Percentiles rank a stretch among this genome's conserved stretches.
These are phyloP conservation scores for Lophium mytilinum DNA, from an alignment of 495 filamentous ascomycete genomes.

Conservation along the genomic window DNA sequence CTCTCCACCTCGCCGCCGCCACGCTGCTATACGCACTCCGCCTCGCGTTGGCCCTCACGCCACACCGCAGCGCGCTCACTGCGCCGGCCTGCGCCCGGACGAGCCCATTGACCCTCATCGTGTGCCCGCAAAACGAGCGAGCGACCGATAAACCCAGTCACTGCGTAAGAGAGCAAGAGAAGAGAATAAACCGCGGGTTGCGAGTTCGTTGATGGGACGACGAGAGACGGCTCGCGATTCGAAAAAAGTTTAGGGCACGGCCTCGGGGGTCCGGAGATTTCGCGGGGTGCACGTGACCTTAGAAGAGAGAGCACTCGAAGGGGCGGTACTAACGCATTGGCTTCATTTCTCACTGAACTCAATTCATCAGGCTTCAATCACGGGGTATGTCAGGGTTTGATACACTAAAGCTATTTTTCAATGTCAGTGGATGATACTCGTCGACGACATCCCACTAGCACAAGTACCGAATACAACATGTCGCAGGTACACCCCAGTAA, in stretches of 20 bases:
- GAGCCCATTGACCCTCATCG: slow-evolving; percentile 22
- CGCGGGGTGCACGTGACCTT: background rate
- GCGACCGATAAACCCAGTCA: background rate
- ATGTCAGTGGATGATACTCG: no score
- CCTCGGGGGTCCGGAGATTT: slow-evolving; percentile 9
- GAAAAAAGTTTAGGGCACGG: slow-evolving; percentile 7
- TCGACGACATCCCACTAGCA: no score
- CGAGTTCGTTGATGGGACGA: background rate
- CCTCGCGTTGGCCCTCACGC: background rate
- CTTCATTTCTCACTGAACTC: background rate
- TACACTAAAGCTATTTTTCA: no score
- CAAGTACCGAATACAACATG: no score
- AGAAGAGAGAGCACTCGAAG: background rate
- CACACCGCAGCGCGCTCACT: slow-evolving; percentile 6
- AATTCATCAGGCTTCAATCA: background rate
- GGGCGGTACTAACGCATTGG: background rate
- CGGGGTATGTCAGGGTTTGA: no score
- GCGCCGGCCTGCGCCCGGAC: slow-evolving; percentile 14
- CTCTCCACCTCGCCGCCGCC: background rate
- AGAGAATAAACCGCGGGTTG: background rate
- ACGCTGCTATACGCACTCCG: no score
- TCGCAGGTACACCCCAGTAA: no score
- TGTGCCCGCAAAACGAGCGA: background rate
- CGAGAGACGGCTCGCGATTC: background rate
- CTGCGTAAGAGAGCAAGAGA: slow-evolving; percentile 4